phyloP scores from a whole-genome alignment of 2,329 filamentous ascomycete species.

The Malbranchea cinnamomea region DNA sequence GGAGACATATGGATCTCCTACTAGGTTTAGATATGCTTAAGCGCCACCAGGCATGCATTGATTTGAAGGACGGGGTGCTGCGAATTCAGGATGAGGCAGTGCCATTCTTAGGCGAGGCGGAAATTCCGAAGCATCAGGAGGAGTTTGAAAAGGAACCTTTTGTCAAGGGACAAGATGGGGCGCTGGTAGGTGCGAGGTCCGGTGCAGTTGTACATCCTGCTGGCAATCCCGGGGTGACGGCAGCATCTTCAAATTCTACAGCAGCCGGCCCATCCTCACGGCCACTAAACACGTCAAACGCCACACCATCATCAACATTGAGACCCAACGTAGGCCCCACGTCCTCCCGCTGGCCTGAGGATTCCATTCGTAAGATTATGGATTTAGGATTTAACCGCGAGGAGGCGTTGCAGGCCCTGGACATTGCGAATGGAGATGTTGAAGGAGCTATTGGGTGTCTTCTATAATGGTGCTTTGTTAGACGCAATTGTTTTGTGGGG shows the following conservation, averaged over 20 bases:
- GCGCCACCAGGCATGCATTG: slow-evolving; percentile 83
- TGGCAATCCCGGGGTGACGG: slow-evolving; percentile 7
- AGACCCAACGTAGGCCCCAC: background rate
- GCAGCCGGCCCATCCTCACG: slow-evolving; percentile 10
- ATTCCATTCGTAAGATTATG: slow-evolving; percentile 60
- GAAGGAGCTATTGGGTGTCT: slow-evolving; percentile 77
- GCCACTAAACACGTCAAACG: no score
- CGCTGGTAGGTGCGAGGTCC: slow-evolving; percentile 67
- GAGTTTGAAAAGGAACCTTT: slow-evolving; percentile 67
- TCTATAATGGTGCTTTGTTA: no score
- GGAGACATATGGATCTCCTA: slow-evolving; percentile 85
- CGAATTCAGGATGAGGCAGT: slow-evolving; percentile 82
- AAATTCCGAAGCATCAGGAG: slow-evolving; percentile 73
- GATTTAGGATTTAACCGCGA: slow-evolving; percentile 63
- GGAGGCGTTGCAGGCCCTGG: slow-evolving; percentile 64
- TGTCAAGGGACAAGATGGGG: slow-evolving; percentile 73
- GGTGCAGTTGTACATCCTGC: slow-evolving; percentile 44
- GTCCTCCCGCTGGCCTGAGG: slow-evolving; percentile 33
- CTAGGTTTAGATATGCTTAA: slow-evolving; percentile 95
- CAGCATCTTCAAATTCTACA: slow-evolving; percentile 11
- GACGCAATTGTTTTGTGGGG: background rate
- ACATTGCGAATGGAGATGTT: slow-evolving; percentile 71
- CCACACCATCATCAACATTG: slow-evolving; percentile 1
- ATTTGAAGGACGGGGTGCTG: slow-evolving; percentile 69
- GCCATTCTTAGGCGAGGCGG: slow-evolving; percentile 77